Evolutionary conservation across 2,329 filamentous ascomycete species (phyloP), one percentile per base, ranked within the genome.

Genomic region (Fusarium nematophilum): DNA sequence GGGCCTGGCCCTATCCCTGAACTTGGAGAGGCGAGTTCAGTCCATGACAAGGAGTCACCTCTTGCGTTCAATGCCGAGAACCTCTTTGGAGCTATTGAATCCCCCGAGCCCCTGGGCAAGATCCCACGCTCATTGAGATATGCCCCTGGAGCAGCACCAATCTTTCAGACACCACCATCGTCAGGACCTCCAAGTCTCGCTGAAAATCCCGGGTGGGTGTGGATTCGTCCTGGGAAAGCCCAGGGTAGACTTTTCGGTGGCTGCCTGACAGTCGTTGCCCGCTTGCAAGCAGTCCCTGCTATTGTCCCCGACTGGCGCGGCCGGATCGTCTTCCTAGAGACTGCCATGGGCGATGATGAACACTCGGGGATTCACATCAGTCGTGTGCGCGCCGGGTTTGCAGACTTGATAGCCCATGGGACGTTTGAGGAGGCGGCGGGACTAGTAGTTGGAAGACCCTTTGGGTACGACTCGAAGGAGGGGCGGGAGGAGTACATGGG

Each of bases 181-280:
- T 58, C 59, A 25, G 67, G 66, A 43, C 55, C 69, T 11, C 65
- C 72, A 4, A 67, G 72, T 8, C 69, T 78, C 7, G 49, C 45
- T 0, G 66, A 71, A 0, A 70, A 67, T 5, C 57, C 69, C 2
- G 56, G 56, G 0, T 79, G 77, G 76, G 65, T 30, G 9, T 79
- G 78, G 78, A 49, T 80, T 11, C 69, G 76, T 3, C 46, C 26
- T 1, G 76, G 75, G 0, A 70, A 64, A 37, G 71, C 70, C 1
- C 56, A 79, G 7, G 83, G 82, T 2, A 77, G 75, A 29, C 78
- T 70, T 64, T 79, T 80, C 33, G 78, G 78, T 15, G 78, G 68
- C 2, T 79, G 76, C 29, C 65, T 80, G 13, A 75, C 75, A 0
- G 74, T 78, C n/a, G 71, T 78, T 37, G 73, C 70, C 5, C 76